A percentile compares a stretch with the other conserved stretches of the same genome.
phyloP scores from a whole-genome alignment of 306 rosid genomes.

The Acmispon strigosus region DNA sequence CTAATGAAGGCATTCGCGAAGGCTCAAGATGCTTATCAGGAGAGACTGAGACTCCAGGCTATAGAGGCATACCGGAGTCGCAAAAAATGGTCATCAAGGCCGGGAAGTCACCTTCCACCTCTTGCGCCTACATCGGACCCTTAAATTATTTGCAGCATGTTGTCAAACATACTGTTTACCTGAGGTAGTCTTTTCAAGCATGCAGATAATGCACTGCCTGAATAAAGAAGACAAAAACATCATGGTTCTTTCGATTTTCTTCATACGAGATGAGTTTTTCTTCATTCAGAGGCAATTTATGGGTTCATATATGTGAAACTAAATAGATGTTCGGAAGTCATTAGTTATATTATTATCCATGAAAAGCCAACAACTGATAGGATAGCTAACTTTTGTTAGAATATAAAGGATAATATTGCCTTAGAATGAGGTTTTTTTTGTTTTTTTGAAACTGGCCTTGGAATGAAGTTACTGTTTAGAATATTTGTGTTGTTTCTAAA shows the following conservation, averaged over 20 bases:
- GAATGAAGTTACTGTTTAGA: background rate
- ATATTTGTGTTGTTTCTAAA: background rate
- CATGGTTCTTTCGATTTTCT: background rate
- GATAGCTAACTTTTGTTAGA: background rate
- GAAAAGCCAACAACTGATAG: constrained; percentile 1
- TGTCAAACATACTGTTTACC: background rate
- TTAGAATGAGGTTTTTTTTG: background rate
- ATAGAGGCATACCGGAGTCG: constrained; percentile 79
- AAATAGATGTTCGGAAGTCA: background rate
- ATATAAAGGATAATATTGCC: background rate
- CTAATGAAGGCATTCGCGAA: constrained; percentile 52
- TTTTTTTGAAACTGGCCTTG: too few species aligned
- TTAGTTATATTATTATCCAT: background rate
- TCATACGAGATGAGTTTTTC: background rate
- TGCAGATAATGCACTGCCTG: background rate
- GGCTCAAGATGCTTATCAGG: constrained; percentile 63
- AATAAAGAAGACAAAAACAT: background rate
- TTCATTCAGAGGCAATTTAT: background rate
- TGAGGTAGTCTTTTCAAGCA: background rate
- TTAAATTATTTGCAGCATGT: constrained; percentile 6
- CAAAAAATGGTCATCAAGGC: constrained; percentile 79
- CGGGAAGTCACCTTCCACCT: constrained; percentile 59
- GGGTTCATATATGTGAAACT: background rate
- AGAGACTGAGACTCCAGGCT: constrained; percentile 73
- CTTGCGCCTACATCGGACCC: constrained; percentile 13